Percentiles rank a stretch among this genome's conserved stretches.
Conservation (phyloP, 106 monocot genomes). For the Dactylorhiza incarnata region DNA sequence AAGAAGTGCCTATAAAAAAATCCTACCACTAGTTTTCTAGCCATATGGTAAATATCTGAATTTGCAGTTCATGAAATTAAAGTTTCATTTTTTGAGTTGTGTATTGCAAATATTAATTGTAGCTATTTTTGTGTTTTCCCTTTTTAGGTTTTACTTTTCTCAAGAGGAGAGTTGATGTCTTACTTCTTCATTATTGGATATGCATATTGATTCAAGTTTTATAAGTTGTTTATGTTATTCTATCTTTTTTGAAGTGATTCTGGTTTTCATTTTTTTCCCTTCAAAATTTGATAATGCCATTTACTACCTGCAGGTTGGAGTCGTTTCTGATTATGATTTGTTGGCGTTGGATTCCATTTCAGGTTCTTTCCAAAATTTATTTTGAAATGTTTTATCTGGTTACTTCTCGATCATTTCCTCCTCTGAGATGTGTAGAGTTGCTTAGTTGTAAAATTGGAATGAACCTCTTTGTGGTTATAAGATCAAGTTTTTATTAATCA, state of each 20-base stretch:
- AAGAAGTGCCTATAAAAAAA: neutral
- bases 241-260: neutral
- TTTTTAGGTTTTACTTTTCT: neutral
- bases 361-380: conserved; percentile 7
- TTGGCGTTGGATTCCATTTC: conserved; percentile 26
- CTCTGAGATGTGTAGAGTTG: neutral
- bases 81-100: neutral
- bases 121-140: neutral
- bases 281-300: neutral
- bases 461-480: neutral
- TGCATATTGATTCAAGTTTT: neutral
- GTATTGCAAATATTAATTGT: neutral
- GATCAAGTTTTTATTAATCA: neutral
- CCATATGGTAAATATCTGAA: neutral
- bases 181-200: neutral
- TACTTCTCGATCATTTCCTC: neutral
- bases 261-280: neutral
- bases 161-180: neutral
- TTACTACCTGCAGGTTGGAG: conserved; percentile 16
- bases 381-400: neutral
- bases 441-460: neutral
- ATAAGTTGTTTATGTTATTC: neutral
- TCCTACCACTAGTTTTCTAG: neutral
- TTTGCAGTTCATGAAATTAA: neutral
- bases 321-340: conserved; percentile 28